Evolutionary conservation across 768 basidiomycete genomes (phyloP).

Genomic region (Kwoniella sp.): DNA sequence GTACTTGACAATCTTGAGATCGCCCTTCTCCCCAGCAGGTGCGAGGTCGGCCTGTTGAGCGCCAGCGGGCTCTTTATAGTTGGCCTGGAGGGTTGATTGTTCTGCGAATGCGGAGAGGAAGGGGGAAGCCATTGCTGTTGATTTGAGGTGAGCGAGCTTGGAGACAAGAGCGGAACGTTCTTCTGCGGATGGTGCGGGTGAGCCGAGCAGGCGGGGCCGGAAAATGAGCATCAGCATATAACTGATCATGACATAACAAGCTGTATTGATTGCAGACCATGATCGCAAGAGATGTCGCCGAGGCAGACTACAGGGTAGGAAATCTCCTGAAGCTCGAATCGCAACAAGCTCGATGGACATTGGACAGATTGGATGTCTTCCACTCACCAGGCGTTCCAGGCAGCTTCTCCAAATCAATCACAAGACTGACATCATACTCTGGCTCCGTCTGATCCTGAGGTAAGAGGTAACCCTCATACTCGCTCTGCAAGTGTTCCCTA

Average conservation of each 20-base stretch:
- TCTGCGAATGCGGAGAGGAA: constrained; percentile 84
- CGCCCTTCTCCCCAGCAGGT: constrained; percentile 61
- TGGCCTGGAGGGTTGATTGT: constrained; percentile 75
- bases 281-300: too few species aligned
- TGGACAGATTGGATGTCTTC: not conserved
- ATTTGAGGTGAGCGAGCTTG: constrained; percentile 81
- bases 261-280: too few species aligned
- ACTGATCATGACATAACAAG: too few species aligned
- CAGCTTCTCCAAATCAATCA: constrained; percentile 81
- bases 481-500: constrained; percentile 70
- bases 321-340: too few species aligned
- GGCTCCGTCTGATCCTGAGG: constrained; percentile 67
- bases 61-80: constrained; percentile 57
- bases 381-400: constrained; percentile 78
- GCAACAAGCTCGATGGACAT: too few species aligned
- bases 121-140: constrained; percentile 90
- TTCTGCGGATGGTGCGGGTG: constrained; percentile 66
- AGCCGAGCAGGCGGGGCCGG: too few species aligned
- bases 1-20: constrained; percentile 90
- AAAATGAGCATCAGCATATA: too few species aligned
- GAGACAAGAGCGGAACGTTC: constrained; percentile 75
- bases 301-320: too few species aligned
- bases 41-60: constrained; percentile 60
- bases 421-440: constrained; percentile 84
- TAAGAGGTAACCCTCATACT: constrained; percentile 73